Evolutionary conservation across 345 rosid species (phyloP), one percentile per base, ranked within the genome.

Genomic region (Dovyalis caffra): DNA sequence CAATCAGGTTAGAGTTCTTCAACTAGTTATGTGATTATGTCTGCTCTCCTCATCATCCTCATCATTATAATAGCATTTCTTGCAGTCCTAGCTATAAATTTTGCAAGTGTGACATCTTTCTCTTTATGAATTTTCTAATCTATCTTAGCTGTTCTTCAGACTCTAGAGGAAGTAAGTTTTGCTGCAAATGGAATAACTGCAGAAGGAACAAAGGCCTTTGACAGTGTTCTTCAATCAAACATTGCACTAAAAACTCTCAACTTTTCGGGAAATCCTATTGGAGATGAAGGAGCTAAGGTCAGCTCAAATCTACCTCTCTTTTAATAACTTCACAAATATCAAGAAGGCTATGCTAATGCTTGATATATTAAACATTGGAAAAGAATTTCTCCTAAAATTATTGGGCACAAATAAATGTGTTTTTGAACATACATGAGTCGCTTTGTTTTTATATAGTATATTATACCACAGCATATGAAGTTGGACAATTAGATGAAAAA

Each of bases 261-360:
- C 83, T 87, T 95, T 78, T 95, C 99, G 72, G 97, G 99, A 74
- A 95, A 95, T 74, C 92, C 95, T 38, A 88, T 95, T 49, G 97
- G 99, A 66, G 97, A 95, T 79, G 97, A 95, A 83, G 99, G 99
- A 76, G 89, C 86, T 75, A 92, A 91, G 99, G 99, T 95, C 78
- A 84, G 92, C 73, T 35, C 56, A 49, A 26, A 32, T 66, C 66
- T 37, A 12, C 47, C 25, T 63, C 5, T 25, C 1, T 35, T 34
- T 64, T 18, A 5, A 34, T 14, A 37, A 4, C 31, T 63, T 28
- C 16, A 23, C 65, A 33, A 26, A 38, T 6, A 28, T 25, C 32
- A 28, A 26, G 32, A 23, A 61, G 64, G 20, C 11, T 12, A 28
- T 61, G 25, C 5, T 26, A 11, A 61, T 23, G 9, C 72, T 31